Evolutionary conservation across 192 early-diverging fungal genomes (phyloP), one percentile per base, ranked within the genome.

Genomic region (Coemansia sp.): DNA sequence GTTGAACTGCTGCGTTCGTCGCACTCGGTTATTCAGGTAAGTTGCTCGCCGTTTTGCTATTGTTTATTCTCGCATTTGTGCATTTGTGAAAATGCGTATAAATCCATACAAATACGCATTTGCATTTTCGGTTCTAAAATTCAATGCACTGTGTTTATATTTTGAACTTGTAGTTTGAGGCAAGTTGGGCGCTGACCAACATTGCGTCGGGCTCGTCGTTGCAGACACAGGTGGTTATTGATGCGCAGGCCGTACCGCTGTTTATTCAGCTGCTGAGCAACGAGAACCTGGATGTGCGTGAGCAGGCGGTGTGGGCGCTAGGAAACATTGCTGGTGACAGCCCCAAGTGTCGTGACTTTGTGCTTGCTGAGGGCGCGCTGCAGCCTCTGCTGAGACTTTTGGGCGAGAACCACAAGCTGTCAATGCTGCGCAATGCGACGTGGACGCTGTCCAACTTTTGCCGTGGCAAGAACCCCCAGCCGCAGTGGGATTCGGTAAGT

Each of bases 401-500:
- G 17, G 91, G 89, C 66, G 93, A 93, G 64, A 81, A 87, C 72
- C 88, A 92, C 85, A 99, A 99, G 82, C 71, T 96, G 25, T 93
- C 95, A 28, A 96, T 99, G 97, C 84, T 97, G 64, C 86, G 96
- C 63, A 99, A 99, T 77, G 96, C 97, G 19, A 96, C 97, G 25
- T 99, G 97, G 97, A 96, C 96, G 10, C 84, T 99, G 23, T 96
- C 93, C 57, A 99, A 99, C 87, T 91, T 99, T 75, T 99, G 97
- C 84, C 88, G 97, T 38, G 96, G 97, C 66, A 98, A 98, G 84
- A 92, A 89, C 74, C 97, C 95, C 40, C 94, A 92, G 70, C 96
- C 97, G 17, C 85, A 89, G 20, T 98, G 96, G 97, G 64, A 66
- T 1, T 73, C 64, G 59, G 72, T 69, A 68, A 68, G 66, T 47